Conservation (phyloP, 2,329 filamentous ascomycete species). For the Colletotrichum agaves region DNA sequence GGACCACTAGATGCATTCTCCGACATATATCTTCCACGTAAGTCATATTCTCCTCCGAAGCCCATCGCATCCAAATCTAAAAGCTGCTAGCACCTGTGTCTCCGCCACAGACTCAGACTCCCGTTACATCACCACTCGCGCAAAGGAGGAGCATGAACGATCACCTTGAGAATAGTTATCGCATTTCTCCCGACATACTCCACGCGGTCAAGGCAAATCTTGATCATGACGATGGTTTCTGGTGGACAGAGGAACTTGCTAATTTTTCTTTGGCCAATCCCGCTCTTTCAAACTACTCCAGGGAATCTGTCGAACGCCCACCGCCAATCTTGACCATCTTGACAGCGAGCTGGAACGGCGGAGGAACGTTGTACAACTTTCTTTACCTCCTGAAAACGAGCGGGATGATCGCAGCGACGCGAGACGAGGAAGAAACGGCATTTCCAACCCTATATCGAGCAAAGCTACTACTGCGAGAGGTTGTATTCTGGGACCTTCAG, state of each 20-base stretch:
- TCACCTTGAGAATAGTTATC: slow-evolving; percentile 59
- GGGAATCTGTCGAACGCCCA: slow-evolving; percentile 52
- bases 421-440: slow-evolving; percentile 58
- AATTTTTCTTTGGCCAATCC: slow-evolving; percentile 52
- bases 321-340: slow-evolving; percentile 63
- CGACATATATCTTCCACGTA: slow-evolving; percentile 63
- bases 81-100: slow-evolving; percentile 53
- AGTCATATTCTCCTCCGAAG: slow-evolving; percentile 26
- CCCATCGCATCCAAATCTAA: not conserved
- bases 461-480: slow-evolving; percentile 66
- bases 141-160: slow-evolving; percentile 63
- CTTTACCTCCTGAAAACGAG: slow-evolving; percentile 64
- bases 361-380: slow-evolving; percentile 60
- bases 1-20: slow-evolving; percentile 58
- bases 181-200: slow-evolving; percentile 51
- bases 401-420: slow-evolving; percentile 58
- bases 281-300: slow-evolving; percentile 50
- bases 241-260: slow-evolving; percentile 65
- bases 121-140: slow-evolving; percentile 61
- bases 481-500: slow-evolving; percentile 64
- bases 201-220: slow-evolving; percentile 57
- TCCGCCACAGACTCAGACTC: slow-evolving; percentile 61
- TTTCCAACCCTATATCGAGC: slow-evolving; percentile 64
- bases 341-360: slow-evolving; percentile 62
- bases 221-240: slow-evolving; percentile 67